Evolutionary conservation across 2,329 filamentous ascomycete genomes (phyloP).

Genomic region (Lachnellula arida): DNA sequence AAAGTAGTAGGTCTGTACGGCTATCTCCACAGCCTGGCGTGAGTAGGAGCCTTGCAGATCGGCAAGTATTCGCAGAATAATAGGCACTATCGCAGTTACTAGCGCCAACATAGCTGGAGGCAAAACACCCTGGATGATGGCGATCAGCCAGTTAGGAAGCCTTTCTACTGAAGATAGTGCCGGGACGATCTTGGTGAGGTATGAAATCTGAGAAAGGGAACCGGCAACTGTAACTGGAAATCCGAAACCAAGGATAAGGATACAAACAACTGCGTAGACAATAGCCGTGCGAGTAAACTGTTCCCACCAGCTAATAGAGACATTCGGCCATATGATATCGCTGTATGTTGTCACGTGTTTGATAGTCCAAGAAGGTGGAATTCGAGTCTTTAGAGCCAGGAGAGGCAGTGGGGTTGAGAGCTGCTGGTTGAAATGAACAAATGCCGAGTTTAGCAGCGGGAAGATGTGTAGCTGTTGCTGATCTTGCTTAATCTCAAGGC

Average conservation of each 20-base stretch:
- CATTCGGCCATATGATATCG: constrained; percentile 91
- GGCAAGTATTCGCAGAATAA: constrained; percentile 8
- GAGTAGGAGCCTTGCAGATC: constrained; percentile 23
- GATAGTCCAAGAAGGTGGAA: constrained; percentile 11
- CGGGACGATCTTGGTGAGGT: constrained; percentile 8
- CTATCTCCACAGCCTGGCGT: constrained; percentile 23
- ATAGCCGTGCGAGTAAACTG: constrained; percentile 66
- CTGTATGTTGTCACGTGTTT: constrained; percentile 70
- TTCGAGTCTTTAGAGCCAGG: constrained; percentile 36
- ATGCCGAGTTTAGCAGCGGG: constrained; percentile 85
- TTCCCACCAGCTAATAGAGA: constrained; percentile 89
- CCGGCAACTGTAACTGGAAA: constrained; percentile 15
- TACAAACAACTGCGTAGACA: constrained; percentile 57
- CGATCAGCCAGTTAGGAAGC: constrained; percentile 11
- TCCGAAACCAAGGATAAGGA: constrained; percentile 12
- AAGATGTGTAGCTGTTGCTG: constrained; percentile 77
- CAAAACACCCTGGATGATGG: constrained; percentile 14
- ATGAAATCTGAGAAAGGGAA: constrained; percentile 16
- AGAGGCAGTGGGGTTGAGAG: constrained; percentile 62
- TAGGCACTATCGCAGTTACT: constrained; percentile 6
- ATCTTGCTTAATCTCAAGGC: constrained; percentile 82
- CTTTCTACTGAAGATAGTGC: constrained; percentile 8
- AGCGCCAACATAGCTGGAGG: constrained; percentile 8
- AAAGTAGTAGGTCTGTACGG: constrained; percentile 64
- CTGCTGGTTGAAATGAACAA: constrained; percentile 95